These are phyloP conservation scores for Dillenia turbinata DNA, from an alignment of 164 flowering plant species.

Conservation along the genomic window DNA sequence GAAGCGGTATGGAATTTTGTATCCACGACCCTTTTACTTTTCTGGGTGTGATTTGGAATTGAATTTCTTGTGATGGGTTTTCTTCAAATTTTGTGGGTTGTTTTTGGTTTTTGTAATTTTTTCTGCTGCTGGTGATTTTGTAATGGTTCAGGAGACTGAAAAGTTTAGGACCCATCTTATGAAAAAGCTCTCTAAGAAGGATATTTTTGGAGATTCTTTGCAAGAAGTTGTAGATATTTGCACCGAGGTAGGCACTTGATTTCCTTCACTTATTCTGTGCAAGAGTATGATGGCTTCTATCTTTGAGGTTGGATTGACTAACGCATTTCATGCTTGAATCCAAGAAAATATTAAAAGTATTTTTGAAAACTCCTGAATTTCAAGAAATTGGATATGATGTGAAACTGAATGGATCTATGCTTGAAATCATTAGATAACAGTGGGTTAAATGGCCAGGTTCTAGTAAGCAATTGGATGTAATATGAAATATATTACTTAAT, in stretches of 20 bases:
- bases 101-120: constrained; percentile 1
- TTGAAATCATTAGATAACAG: no score
- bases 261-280: no score
- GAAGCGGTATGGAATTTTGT: constrained; percentile 40
- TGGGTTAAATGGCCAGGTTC: no score
- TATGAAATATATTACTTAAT: no score
- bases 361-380: no score
- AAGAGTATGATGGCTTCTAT: no score
- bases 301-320: not conserved
- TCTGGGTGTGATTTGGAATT: not conserved
- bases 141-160: constrained; percentile 42
- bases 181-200: constrained; percentile 47
- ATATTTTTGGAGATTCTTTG: constrained; percentile 45
- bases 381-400: no score
- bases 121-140: no score
- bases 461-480: no score
- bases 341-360: no score
- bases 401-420: no score
- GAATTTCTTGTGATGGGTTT: not conserved
- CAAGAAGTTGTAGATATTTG: constrained; percentile 52
- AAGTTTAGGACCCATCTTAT: constrained; percentile 47
- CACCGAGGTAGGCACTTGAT: constrained; percentile 35
- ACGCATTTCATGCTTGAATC: not conserved
- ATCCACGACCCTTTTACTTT: not conserved
- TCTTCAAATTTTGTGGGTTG: not conserved